Conservation (phyloP, 345 rosid species). For the Hibiscus trionum region DNA sequence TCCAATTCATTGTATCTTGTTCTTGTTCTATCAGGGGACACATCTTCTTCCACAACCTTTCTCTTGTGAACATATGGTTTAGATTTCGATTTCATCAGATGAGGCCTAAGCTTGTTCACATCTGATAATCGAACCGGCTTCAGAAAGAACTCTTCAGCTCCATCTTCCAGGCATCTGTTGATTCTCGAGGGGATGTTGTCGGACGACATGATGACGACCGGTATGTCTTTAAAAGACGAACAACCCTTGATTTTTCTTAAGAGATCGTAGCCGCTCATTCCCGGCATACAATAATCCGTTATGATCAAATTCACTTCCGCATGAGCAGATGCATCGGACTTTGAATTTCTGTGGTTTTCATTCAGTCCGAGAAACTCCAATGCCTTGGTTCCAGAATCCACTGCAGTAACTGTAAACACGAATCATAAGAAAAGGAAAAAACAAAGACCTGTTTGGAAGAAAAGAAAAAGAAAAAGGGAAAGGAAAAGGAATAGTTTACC, state of each 20-base stretch:
- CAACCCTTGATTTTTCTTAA: background rate
- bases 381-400: background rate
- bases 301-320: background rate
- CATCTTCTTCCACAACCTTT: background rate
- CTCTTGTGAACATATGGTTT: background rate
- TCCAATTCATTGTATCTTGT: background rate
- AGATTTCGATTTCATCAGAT: background rate
- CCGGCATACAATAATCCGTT: background rate
- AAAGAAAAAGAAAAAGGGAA: background rate
- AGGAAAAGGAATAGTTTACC: background rate
- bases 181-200: background rate
- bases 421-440: too few species aligned
- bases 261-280: background rate
- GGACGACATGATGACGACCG: background rate
- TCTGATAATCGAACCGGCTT: background rate
- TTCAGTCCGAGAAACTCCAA: background rate
- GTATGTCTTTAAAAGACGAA: background rate
- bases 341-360: background rate
- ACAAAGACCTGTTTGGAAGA: background rate
- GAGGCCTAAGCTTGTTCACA: background rate
- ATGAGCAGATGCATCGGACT: background rate
- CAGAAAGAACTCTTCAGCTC: background rate
- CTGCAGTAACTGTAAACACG: background rate
- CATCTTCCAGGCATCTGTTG: background rate
- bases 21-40: background rate